Conservation (phyloP, 805 yeast species). For the Wickerhamiella cacticola region DNA sequence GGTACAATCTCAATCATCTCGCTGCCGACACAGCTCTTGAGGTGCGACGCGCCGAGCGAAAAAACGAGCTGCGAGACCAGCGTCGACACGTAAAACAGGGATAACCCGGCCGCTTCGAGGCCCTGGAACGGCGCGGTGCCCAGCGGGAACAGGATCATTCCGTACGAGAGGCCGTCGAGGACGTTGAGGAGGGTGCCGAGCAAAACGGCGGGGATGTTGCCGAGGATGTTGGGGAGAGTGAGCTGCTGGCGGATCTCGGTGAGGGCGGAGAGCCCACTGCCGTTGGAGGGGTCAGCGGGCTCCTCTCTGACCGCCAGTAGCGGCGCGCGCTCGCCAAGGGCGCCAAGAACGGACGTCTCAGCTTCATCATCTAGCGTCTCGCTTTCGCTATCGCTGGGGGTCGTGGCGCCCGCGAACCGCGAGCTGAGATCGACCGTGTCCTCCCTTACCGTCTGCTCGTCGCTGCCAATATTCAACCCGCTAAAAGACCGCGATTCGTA, state of each 20-base stretch:
- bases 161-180: conserved; percentile 87
- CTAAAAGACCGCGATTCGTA: conserved; percentile 5
- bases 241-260: conserved; percentile 4
- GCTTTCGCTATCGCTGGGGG: conserved; percentile 1
- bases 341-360: too few species aligned
- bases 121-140: conserved; percentile 64
- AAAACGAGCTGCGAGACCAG: conserved; percentile 80
- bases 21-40: conserved; percentile 84
- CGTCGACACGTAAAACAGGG: conserved; percentile 89
- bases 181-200: conserved; percentile 77
- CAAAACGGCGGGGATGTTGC: conserved; percentile 64
- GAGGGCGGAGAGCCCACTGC: conserved; percentile 5
- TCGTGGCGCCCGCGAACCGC: conserved; percentile 8
- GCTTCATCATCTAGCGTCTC: not conserved
- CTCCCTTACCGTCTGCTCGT: conserved; percentile 17
- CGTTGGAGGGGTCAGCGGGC: not conserved
- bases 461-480: conserved; percentile 14
- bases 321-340: conserved; percentile 1
- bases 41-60: conserved; percentile 83
- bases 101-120: conserved; percentile 78
- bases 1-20: conserved; percentile 99
- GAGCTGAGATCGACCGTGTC: conserved; percentile 20
- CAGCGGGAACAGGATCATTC: conserved; percentile 94
- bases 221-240: not conserved
- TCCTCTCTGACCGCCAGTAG: not conserved